Percentiles rank a stretch among this genome's conserved stretches.
These are phyloP conservation scores for Triticum urartu DNA, from an alignment of 176 grass and related monocot genomes.

Conservation along the genomic window DNA sequence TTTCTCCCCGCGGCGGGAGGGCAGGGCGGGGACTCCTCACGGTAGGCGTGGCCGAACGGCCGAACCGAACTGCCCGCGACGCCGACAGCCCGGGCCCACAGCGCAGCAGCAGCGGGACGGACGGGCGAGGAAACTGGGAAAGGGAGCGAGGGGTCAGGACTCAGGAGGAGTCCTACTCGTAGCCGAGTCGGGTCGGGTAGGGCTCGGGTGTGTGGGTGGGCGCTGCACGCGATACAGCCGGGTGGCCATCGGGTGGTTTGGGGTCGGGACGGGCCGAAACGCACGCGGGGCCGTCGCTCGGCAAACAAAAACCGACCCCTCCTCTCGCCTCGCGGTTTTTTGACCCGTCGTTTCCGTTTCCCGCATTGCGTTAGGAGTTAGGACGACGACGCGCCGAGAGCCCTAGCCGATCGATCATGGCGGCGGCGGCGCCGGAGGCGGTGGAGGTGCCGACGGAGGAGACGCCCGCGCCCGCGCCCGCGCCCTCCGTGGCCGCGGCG, in stretches of 20 bases:
- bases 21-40: background rate
- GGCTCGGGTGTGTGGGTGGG: background rate
- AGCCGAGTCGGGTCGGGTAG: background rate
- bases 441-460: constrained; percentile 7
- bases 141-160: background rate
- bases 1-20: background rate
- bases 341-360: no score
- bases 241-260: constrained; percentile 23
- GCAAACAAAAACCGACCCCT: constrained; percentile 17
- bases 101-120: background rate
- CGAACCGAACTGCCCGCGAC: constrained; percentile 8
- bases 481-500: background rate
- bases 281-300: background rate
- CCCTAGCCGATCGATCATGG: background rate
- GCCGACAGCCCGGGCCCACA: constrained; percentile 35
- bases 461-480: background rate
- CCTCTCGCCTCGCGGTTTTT: background rate
- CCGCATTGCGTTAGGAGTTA: background rate
- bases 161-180: no score
- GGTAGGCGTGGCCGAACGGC: constrained; percentile 27
- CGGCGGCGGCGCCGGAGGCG: constrained; percentile 14
- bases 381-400: no score
- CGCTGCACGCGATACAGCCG: constrained; percentile 11
- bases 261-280: background rate
- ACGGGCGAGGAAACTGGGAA: background rate